Evolutionary conservation across 73 alveolate genomes (phyloP).

Genomic region (Paramecium sexaurelia): DNA sequence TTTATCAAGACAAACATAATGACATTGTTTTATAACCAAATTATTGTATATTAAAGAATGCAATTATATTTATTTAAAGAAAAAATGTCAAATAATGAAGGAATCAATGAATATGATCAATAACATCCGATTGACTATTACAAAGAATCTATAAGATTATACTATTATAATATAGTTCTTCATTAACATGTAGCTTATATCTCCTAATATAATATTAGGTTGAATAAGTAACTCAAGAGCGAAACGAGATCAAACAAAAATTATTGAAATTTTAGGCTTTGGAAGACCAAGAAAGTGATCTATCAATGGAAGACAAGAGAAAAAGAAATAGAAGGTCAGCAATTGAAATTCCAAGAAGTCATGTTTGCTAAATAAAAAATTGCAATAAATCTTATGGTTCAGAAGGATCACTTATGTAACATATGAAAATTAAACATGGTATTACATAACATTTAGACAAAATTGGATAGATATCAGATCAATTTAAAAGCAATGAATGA

Average conservation of each 20-base stretch:
- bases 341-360: conserved; percentile 63
- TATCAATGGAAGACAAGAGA: conserved; percentile 60
- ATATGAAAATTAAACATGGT: conserved; percentile 68
- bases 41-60: not conserved
- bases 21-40: conserved; percentile 44
- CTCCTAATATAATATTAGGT: not conserved
- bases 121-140: conserved; percentile 29
- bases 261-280: not conserved
- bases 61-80: not conserved
- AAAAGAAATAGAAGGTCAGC: conserved; percentile 64
- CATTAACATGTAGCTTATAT: conserved; percentile 25
- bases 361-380: conserved; percentile 38
- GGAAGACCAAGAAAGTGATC: conserved; percentile 40
- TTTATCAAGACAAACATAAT: conserved; percentile 86
- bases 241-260: not conserved
- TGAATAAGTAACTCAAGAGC: not conserved
- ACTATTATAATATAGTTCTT: conserved; percentile 34
- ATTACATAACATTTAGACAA: not conserved
- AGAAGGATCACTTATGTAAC: conserved; percentile 66
- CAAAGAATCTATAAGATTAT: not conserved
- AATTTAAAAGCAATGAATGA: not conserved
- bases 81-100: not conserved
- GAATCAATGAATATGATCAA: not conserved
- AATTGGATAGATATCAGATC: not conserved
- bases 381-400: conserved; percentile 69